Evolutionary conservation across 345 rosid genomes (phyloP), one percentile per base, ranked within the genome.

Genomic region (Ricinus communis): DNA sequence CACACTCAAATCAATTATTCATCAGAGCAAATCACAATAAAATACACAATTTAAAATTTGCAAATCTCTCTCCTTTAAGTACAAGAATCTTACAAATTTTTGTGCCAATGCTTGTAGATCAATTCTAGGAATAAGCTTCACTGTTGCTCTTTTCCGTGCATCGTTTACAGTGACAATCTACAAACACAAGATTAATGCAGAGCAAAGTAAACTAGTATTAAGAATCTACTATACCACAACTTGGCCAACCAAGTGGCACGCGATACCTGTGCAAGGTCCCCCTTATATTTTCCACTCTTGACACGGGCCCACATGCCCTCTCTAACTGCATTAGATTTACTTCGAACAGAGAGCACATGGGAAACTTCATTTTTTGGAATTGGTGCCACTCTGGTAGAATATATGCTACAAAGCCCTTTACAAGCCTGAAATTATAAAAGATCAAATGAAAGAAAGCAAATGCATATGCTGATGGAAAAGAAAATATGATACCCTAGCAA

Each of bases 81-180:
- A 47, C 49, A 52, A 50, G 43, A 50, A 30, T 43, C 78, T 69
- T 70, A 84, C 99, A 87, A 81, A 85, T 90, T 92, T 95, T 65
- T 86, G 86, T 50, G 93, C 86, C 87, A 95, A 55, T 43, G 88
- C 87, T 67, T 82, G 89, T 5, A 95, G 80, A 82, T 95, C 96
- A 71, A 95, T 85, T 83, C 99, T 89, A 57, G 99, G 99, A 57
- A 95, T 87, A 68, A 95, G 83, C 86, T 95, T 92, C 53, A 95
- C 87, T 45, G 93, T 83, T 38, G 91, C 96, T 82, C 73, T 88
- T 80, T 77, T 87, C 69, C 82, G 83, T 43, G 76, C 75, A 63
- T 85, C 80, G 76, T 85, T 87, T 71, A 89, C 93, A 77, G 88
- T 88, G 74, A 95, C 97, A 81, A 95, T 77, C 99, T 95, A 65